A percentile compares a stretch with the other conserved stretches of the same genome.
Conservation (phyloP, 495 filamentous ascomycete genomes). For the Aspergillus heteromorphus region DNA sequence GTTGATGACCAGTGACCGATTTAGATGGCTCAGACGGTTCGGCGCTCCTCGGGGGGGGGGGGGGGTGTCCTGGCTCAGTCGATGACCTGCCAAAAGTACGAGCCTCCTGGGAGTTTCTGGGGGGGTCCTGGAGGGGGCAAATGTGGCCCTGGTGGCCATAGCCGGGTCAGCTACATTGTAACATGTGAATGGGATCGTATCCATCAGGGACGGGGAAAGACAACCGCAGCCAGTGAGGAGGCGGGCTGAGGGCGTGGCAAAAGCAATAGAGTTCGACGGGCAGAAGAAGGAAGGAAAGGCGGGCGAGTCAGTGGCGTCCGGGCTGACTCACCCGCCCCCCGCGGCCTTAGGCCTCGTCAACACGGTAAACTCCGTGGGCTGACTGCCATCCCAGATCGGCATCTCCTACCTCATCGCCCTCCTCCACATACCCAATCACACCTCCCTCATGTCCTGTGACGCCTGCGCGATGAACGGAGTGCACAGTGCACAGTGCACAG, state of each 20-base stretch:
- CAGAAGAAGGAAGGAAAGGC: not conserved
- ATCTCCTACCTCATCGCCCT: not conserved
- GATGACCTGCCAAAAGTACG: not conserved
- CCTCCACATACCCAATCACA: not conserved
- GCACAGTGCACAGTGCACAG: no score
- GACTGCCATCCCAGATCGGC: no score
- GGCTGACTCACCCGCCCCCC: not conserved
- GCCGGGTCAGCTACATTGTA: no score
- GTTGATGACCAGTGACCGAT: not conserved
- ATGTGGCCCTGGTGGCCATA: no score
- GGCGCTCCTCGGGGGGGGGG: not conserved
- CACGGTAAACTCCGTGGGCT: no score
- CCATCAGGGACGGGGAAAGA: not conserved
- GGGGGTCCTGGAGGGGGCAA: not conserved
- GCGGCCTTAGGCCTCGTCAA: not conserved
- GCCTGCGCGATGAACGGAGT: not conserved
- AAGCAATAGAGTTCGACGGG: conserved; percentile 4
- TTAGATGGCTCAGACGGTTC: not conserved
- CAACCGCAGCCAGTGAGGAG: not conserved
- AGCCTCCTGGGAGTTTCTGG: no score
- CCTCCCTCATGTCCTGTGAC: not conserved
- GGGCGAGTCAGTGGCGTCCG: not conserved
- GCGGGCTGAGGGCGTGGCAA: conserved; percentile 1
- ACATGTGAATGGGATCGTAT: not conserved
- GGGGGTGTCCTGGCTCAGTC: no score